phyloP scores from a whole-genome alignment of 805 yeast genomes.

The Citeromyces nyonsensis region DNA sequence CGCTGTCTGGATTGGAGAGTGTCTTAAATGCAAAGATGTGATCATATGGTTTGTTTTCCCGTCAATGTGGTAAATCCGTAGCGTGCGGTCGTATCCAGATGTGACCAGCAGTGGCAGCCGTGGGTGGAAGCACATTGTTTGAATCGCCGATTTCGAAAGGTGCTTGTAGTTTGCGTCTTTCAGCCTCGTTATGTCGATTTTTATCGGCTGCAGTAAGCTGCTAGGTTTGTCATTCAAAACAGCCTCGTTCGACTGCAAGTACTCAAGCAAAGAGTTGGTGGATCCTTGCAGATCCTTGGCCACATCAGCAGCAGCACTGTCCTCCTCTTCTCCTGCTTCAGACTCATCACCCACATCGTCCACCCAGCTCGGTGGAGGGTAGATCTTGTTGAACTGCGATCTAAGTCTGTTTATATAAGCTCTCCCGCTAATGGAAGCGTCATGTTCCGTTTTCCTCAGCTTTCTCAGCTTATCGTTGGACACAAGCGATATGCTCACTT shows the following conservation, averaged over 20 bases:
- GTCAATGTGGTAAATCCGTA: constrained; percentile 80
- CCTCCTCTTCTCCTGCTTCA: constrained; percentile 17
- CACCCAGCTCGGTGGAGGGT: constrained; percentile 81
- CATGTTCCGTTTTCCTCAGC: constrained; percentile 39
- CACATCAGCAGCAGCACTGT: constrained; percentile 7
- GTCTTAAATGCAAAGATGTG: constrained; percentile 64
- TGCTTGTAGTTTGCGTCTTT: constrained; percentile 73
- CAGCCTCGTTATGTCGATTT: constrained; percentile 63
- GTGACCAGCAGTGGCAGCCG: constrained; percentile 70
- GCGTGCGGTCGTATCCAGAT: constrained; percentile 84
- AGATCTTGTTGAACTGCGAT: constrained; percentile 52
- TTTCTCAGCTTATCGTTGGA: constrained; percentile 50
- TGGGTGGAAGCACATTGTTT: constrained; percentile 74
- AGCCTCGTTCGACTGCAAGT: constrained; percentile 15
- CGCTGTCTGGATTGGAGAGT: constrained; percentile 72
- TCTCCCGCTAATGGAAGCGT: constrained; percentile 16
- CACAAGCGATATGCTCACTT: constrained; percentile 40
- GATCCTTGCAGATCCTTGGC: constrained; percentile 2
- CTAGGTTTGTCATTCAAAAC: constrained; percentile 13
- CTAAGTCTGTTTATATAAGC: constrained; percentile 19
- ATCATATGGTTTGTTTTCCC: constrained; percentile 74
- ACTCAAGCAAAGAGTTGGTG: constrained; percentile 15
- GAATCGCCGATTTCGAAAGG: constrained; percentile 68
- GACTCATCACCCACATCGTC: constrained; percentile 39
- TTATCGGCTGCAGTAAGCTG: constrained; percentile 51